Evolutionary conservation across 2,329 filamentous ascomycete genomes (phyloP), one percentile per base, ranked within the genome.

Genomic region (Hymenoscyphus albidus): DNA sequence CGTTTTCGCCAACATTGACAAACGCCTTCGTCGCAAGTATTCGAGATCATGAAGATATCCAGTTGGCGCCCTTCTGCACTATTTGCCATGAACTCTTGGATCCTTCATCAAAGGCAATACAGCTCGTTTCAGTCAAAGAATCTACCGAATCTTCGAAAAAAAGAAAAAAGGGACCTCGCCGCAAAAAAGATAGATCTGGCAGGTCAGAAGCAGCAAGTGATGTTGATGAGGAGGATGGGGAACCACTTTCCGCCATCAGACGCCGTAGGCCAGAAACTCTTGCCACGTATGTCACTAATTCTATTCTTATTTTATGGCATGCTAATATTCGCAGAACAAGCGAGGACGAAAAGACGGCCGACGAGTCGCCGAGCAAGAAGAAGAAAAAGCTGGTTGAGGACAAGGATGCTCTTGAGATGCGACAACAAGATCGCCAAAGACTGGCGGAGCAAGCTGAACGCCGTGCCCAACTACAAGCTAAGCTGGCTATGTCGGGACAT

Each of bases 361-460:
- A 64, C 32, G 62, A 59, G 16, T 64, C 69, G 5, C 67, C 67
- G 22, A 67, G 59, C 12, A 73, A 69, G 54, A 74, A 69, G 64
- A 82, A 80, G 67, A 70, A 67, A 40, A 77, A 76, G 27, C 75
- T 81, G 18, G 75, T 81, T 10, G 78, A 82, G 44, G 79, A 88
- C 71, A 78, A 80, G 61, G 76, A 65, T 54, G 75, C 75, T 57
- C 71, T 72, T 22, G 78, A 82, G 51, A 78, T 85, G 39, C 83
- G 89, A 69, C 79, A 84, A 59, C 80, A 77, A 62, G 87, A 88
- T 60, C 78, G 79, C 62, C 76, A 77, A n/a, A 83, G 85, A 62
- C 74, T 82, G 4, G 76, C 80, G 64, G 80, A 84, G 63, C 84
- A 88, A 71, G 81, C 85, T 61, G 74, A 77, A 66, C 85, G 87